phyloP scores from a whole-genome alignment of 2,329 filamentous ascomycete genomes.

The Exserohilum turcica region DNA sequence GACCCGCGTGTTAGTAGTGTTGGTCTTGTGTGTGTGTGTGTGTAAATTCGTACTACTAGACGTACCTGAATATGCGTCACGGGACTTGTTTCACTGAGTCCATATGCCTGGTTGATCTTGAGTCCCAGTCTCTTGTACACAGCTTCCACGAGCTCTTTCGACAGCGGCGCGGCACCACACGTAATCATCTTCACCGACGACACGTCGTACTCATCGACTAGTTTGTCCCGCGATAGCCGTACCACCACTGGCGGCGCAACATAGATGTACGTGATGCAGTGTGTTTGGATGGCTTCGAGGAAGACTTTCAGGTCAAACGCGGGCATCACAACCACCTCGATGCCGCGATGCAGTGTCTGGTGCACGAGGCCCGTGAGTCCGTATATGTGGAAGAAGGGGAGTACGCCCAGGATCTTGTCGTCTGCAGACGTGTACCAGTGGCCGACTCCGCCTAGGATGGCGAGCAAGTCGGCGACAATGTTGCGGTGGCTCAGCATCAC shows the following conservation, averaged over 20 bases:
- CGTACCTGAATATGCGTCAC: slow-evolving; percentile 33
- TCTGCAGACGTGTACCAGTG: slow-evolving; percentile 67
- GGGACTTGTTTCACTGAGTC: slow-evolving; percentile 32
- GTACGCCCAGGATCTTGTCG: slow-evolving; percentile 75
- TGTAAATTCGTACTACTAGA: no score
- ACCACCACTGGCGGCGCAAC: slow-evolving; percentile 84
- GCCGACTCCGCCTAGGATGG: slow-evolving; percentile 83
- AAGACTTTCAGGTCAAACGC: slow-evolving; percentile 81
- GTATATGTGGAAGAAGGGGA: slow-evolving; percentile 93
- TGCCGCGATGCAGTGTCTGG: slow-evolving; percentile 68
- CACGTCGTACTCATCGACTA: slow-evolving; percentile 79
- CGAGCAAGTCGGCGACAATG: slow-evolving; percentile 70
- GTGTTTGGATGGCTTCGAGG: slow-evolving; percentile 74
- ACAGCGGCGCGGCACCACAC: slow-evolving; percentile 82
- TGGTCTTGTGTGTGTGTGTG: no score
- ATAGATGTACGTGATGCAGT: slow-evolving; percentile 75
- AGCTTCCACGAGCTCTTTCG: slow-evolving; percentile 74
- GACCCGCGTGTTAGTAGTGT: no score
- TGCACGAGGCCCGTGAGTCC: slow-evolving; percentile 76
- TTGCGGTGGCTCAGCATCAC: slow-evolving; percentile 54
- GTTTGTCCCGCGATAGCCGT: slow-evolving; percentile 74
- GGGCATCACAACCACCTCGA: slow-evolving; percentile 70
- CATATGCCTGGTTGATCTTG: slow-evolving; percentile 34
- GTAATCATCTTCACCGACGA: slow-evolving; percentile 79
- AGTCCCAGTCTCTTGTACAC: slow-evolving; percentile 71